Conservation (phyloP, 176 grass and related monocot species). For the Cenchrus purpureus region DNA sequence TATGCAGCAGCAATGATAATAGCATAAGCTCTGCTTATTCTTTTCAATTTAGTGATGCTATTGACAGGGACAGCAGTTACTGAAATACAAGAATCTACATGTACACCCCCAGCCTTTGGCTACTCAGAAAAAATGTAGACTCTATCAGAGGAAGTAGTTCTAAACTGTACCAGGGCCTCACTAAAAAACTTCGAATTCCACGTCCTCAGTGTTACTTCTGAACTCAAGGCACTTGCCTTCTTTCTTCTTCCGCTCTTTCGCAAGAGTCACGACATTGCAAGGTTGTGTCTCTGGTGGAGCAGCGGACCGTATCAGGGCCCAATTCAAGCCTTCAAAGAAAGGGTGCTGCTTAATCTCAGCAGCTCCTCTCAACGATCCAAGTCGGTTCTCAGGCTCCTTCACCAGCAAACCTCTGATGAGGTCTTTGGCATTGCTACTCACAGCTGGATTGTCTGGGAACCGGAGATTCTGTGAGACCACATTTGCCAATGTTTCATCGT, state of each 20-base stretch:
- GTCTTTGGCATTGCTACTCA: conserved; percentile 63
- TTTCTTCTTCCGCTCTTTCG: conserved; percentile 58
- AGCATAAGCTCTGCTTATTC: conserved; percentile 35
- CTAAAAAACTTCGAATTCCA: conserved; percentile 80
- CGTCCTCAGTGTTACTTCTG: conserved; percentile 50
- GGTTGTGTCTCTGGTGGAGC: conserved; percentile 67
- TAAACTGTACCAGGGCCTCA: conserved; percentile 41
- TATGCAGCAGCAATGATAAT: conserved; percentile 41
- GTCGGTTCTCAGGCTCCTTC: conserved; percentile 72
- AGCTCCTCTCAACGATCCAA: conserved; percentile 65
- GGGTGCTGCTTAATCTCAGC: conserved; percentile 84
- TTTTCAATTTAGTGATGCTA: conserved; percentile 49
- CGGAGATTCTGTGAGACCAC: conserved; percentile 69
- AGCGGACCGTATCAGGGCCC: conserved; percentile 65
- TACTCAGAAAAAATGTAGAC: conserved; percentile 45
- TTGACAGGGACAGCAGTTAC: conserved; percentile 47
- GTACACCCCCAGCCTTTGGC: conserved; percentile 53
- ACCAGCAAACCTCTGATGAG: conserved; percentile 69
- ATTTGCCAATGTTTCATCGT: conserved; percentile 77
- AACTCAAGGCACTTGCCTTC: conserved; percentile 76
- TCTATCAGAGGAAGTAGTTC: conserved; percentile 25
- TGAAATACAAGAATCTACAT: conserved; percentile 61
- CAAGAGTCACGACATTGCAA: conserved; percentile 49
- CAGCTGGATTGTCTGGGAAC: conserved; percentile 61
- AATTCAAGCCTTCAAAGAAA: conserved; percentile 77